Conservation (phyloP, 2,329 filamentous ascomycete genomes). For the Didymella glomerata region DNA sequence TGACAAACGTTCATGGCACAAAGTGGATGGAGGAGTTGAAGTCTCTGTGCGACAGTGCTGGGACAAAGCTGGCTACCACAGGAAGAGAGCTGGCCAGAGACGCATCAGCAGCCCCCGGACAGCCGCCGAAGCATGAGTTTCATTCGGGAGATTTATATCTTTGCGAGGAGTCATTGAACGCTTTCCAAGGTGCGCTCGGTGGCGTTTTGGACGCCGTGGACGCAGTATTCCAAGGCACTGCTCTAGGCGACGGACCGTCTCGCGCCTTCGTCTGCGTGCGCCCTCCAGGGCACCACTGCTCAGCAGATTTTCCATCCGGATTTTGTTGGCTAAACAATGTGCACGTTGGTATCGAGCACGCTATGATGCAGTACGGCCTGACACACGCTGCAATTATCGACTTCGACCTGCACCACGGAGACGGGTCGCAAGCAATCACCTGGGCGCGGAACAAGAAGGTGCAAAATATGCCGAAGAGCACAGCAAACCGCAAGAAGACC, state of each 20-base stretch:
- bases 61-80: conserved; percentile 76
- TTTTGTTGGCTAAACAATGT: conserved; percentile 99
- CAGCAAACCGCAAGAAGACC: conserved; percentile 78
- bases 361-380: conserved; percentile 79
- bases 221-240: conserved; percentile 71
- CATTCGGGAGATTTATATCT: conserved; percentile 93
- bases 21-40: conserved; percentile 95
- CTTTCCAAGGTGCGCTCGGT: conserved; percentile 89
- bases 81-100: conserved; percentile 78
- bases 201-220: conserved; percentile 95
- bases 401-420: conserved; percentile 54
- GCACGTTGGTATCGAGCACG: conserved; percentile 94
- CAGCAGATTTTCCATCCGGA: conserved; percentile 84
- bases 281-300: conserved; percentile 95
- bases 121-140: conserved; percentile 70
- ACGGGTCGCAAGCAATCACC: conserved; percentile 89
- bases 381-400: conserved; percentile 82
- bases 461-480: conserved; percentile 70
- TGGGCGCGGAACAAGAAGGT: conserved; percentile 88
- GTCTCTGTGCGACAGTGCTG: conserved; percentile 82
- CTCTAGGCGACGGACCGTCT: conserved; percentile 63
- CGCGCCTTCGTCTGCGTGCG: conserved; percentile 92
- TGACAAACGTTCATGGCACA: conserved; percentile 88
- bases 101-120: conserved; percentile 33
- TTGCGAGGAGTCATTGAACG: conserved; percentile 82